Evolutionary conservation across 2,329 filamentous ascomycete genomes (phyloP).

Genomic region (Periconia digitata): DNA sequence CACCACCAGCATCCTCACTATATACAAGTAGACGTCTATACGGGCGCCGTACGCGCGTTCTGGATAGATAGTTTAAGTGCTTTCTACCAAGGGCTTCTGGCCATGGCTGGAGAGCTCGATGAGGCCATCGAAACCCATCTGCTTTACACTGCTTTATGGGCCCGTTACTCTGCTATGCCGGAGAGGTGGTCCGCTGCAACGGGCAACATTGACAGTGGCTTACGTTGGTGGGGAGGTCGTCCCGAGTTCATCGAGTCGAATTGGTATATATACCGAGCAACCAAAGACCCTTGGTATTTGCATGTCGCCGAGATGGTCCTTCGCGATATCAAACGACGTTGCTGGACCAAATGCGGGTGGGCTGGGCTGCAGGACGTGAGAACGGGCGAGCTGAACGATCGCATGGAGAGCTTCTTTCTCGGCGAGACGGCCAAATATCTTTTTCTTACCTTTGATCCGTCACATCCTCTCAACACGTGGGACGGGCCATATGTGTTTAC

Average conservation of each 20-base stretch:
- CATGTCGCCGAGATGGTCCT: slow-evolving; percentile 95
- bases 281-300: slow-evolving; percentile 92
- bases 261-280: slow-evolving; percentile 93
- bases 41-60: slow-evolving; percentile 82
- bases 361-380: slow-evolving; percentile 68
- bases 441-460: slow-evolving; percentile 83
- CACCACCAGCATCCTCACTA: slow-evolving; percentile 87
- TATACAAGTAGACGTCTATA: slow-evolving; percentile 83
- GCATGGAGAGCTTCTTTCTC: slow-evolving; percentile 98
- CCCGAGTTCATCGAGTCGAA: slow-evolving; percentile 97
- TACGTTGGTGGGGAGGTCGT: slow-evolving; percentile 92
- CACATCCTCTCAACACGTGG: slow-evolving; percentile 83
- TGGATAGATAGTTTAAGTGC: slow-evolving; percentile 97
- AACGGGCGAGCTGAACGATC: slow-evolving; percentile 81
- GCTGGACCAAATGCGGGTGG: slow-evolving; percentile 91
- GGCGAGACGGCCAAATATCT: slow-evolving; percentile 96
- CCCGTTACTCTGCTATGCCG: slow-evolving; percentile 87
- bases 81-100: slow-evolving; percentile 88
- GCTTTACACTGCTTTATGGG: slow-evolving; percentile 91
- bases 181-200: slow-evolving; percentile 91
- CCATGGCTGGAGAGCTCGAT: slow-evolving; percentile 83
- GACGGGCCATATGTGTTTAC: slow-evolving; percentile 92
- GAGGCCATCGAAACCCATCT: slow-evolving; percentile 90
- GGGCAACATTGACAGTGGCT: slow-evolving; percentile 78
- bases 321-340: slow-evolving; percentile 82